A percentile compares a stretch with the other conserved stretches of the same genome.
Conservation (phyloP, 2,329 filamentous ascomycete genomes). For the Canariomyces notabilis region DNA sequence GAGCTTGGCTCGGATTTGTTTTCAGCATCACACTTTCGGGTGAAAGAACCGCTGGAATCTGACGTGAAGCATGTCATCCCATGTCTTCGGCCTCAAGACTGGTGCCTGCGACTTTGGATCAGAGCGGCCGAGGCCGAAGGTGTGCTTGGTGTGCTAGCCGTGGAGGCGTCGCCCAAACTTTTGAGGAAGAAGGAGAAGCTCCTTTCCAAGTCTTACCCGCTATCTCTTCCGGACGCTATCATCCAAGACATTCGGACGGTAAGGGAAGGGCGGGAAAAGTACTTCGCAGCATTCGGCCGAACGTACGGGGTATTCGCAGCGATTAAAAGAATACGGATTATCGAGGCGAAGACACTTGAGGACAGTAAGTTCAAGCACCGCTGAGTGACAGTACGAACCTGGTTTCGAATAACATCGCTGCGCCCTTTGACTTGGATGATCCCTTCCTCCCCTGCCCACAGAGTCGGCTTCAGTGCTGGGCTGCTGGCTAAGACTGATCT, state of each 20-base stretch:
- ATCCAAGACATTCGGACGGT: background rate
- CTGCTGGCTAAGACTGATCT: too few relatives aligned
- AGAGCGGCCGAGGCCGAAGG: background rate
- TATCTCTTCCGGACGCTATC: background rate
- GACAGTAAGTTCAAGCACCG: too few relatives aligned
- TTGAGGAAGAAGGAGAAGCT: too few relatives aligned
- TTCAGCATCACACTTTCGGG: slow-evolving; percentile 1
- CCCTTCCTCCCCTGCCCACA: too few relatives aligned
- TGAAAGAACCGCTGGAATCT: slow-evolving; percentile 8
- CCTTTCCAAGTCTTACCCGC: background rate
- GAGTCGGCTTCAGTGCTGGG: background rate
- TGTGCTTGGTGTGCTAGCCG: background rate
- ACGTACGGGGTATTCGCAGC: too few relatives aligned
- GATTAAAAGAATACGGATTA: too few relatives aligned
- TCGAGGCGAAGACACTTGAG: too few relatives aligned
- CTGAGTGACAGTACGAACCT: background rate
- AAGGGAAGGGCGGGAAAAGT: background rate
- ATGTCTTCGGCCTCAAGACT: slow-evolving; percentile 11
- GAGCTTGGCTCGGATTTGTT: slow-evolving; percentile 4
- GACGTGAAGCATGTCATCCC: slow-evolving; percentile 6
- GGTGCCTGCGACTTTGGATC: slow-evolving; percentile 12
- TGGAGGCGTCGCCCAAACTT: background rate
- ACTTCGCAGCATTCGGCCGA: too few relatives aligned
- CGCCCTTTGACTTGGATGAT: too few relatives aligned
- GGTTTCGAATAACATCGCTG: background rate